Percentiles rank a stretch among this genome's conserved stretches.
Conservation (phyloP, 352 stramenopile species). For the Phytophthora hybrid region DNA sequence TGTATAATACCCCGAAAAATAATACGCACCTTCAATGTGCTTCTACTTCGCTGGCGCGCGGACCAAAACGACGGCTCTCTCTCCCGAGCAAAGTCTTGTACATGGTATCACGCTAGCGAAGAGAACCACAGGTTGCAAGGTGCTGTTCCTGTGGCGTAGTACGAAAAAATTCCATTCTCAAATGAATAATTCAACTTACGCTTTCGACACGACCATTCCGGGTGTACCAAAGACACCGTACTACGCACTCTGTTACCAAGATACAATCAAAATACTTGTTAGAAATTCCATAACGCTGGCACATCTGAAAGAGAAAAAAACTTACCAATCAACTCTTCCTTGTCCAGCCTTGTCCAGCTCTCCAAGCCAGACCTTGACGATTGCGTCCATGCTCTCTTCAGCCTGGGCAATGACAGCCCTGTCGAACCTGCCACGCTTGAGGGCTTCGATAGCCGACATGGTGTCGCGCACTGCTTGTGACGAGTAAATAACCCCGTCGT, state of each 20-base stretch:
- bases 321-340: not conserved
- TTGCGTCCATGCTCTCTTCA: constrained; percentile 22
- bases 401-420: constrained; percentile 17
- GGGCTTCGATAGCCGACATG: constrained; percentile 26
- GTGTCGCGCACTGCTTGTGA: constrained; percentile 30
- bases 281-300: not conserved
- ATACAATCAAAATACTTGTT: not conserved
- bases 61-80: not conserved
- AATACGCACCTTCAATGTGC: constrained; percentile 5
- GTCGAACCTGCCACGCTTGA: constrained; percentile 27
- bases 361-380: constrained; percentile 29
- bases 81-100: not conserved
- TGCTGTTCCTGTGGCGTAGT: not conserved
- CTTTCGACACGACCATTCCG: not conserved
- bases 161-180: not conserved
- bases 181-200: not conserved
- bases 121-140: not conserved
- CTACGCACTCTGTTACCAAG: not conserved
- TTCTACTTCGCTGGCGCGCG: not conserved
- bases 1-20: not conserved
- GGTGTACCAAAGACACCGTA: not conserved
- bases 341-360: constrained; percentile 20
- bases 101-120: constrained; percentile 1
- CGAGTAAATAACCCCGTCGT: constrained; percentile 26
- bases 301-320: not conserved